These are phyloP conservation scores for Lentinula boryana DNA, from an alignment of 768 basidiomycete species.

Conservation along the genomic window DNA sequence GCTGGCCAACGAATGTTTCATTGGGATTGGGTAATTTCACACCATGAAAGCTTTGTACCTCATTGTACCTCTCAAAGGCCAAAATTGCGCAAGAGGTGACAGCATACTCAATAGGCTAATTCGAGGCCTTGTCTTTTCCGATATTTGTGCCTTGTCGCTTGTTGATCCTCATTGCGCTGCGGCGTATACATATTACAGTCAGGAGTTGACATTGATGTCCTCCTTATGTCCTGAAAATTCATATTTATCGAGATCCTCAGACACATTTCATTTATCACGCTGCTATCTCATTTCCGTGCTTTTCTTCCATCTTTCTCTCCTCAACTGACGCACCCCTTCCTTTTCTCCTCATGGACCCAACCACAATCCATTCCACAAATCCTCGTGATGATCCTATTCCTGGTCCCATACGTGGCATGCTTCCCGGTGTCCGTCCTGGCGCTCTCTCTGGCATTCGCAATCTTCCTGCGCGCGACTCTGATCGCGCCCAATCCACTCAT, in stretches of 20 bases:
- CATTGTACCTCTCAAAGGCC: neutral
- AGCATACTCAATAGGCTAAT: neutral
- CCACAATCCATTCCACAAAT: neutral
- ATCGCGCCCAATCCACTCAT: neutral
- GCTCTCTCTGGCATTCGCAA: neutral
- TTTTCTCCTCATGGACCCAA: neutral
- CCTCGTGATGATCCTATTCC: neutral
- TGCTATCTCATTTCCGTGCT: neutral
- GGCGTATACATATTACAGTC: neutral
- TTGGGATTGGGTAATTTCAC: neutral
- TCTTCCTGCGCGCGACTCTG: neutral
- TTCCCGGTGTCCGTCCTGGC: neutral
- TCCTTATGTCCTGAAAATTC: neutral
- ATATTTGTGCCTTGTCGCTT: neutral
- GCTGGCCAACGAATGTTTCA: neutral
- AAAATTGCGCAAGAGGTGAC: neutral
- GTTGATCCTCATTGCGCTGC: neutral
- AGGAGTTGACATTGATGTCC: neutral
- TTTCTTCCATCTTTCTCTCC: neutral
- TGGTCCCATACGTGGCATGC: constrained; percentile 2
- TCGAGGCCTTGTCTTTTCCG: neutral
- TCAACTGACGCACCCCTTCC: neutral
- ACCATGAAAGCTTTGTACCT: neutral
- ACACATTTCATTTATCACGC: neutral
- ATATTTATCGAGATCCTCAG: neutral